These are phyloP conservation scores for Aspergillus eucalypticola DNA, from an alignment of 2,329 filamentous ascomycete genomes.

Conservation along the genomic window DNA sequence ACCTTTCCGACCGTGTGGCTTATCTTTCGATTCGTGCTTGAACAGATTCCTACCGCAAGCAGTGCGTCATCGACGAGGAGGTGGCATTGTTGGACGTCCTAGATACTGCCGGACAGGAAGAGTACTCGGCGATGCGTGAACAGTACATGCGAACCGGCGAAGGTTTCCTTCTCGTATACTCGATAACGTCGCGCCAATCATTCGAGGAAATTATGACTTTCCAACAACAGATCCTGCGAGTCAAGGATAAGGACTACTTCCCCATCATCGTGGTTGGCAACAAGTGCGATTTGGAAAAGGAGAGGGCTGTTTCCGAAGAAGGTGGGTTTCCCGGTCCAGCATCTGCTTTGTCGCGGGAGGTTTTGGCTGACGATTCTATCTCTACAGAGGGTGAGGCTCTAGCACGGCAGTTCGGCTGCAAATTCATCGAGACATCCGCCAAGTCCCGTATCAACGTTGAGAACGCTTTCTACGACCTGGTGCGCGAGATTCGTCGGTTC, in stretches of 20 bases:
- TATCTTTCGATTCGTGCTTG: conserved; percentile 10
- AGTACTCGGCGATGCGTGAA: conserved; percentile 99
- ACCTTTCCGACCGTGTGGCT: conserved; percentile 18
- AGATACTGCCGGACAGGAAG: conserved; percentile 97
- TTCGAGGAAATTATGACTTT: conserved; percentile 99
- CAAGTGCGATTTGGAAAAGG: conserved; percentile 96
- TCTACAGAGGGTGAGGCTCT: conserved; percentile 80
- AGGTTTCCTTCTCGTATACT: conserved; percentile 96
- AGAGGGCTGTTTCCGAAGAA: conserved; percentile 88
- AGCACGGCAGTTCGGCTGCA: conserved; percentile 86
- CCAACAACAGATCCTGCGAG: conserved; percentile 95
- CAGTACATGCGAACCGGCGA: conserved; percentile 99
- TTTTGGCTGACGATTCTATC: conserved; percentile 8
- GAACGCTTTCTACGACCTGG: conserved; percentile 97
- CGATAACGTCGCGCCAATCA: conserved; percentile 93
- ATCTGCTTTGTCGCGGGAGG: neutral
- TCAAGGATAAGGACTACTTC: conserved; percentile 99
- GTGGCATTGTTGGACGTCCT: conserved; percentile 96
- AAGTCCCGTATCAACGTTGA: conserved; percentile 98
- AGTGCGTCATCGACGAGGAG: conserved; percentile 98
- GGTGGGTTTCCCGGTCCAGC: conserved; percentile 57
- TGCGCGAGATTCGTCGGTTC: conserved; percentile 95
- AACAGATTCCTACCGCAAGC: conserved; percentile 97
- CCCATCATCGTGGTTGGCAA: conserved; percentile 98
- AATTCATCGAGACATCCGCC: conserved; percentile 98